Evolutionary conservation across 768 basidiomycete genomes (phyloP).

Genomic region (Sutorius australiensis): DNA sequence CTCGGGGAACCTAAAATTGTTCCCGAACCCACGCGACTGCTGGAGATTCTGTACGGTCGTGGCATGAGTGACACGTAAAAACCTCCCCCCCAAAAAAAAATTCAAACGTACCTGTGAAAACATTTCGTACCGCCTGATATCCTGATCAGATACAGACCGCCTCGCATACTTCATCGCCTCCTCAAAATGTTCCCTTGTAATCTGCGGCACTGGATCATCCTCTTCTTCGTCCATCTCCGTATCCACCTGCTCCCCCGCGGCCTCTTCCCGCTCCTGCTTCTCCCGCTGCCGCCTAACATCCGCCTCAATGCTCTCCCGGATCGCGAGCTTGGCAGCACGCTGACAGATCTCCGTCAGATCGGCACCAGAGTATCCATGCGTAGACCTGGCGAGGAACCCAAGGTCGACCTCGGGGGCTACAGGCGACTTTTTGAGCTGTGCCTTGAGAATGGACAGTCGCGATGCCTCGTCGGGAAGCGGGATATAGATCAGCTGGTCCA

Average conservation of each 20-base stretch:
- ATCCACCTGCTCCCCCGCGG: constrained; percentile 52
- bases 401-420: constrained; percentile 81
- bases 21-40: constrained; percentile 89
- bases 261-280: constrained; percentile 76
- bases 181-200: constrained; percentile 92
- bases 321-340: constrained; percentile 94
- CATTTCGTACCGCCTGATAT: constrained; percentile 98
- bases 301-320: constrained; percentile 89
- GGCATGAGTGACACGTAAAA: background rate
- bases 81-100: background rate
- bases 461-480: constrained; percentile 94
- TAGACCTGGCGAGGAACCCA: constrained; percentile 80
- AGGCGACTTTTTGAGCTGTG: constrained; percentile 89
- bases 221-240: constrained; percentile 69
- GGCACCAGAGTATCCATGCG: constrained; percentile 98
- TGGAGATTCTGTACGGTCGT: constrained; percentile 64
- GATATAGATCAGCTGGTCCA: constrained; percentile 99
- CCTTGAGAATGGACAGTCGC: constrained; percentile 87
- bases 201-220: constrained; percentile 88
- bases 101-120: constrained; percentile 68
- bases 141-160: constrained; percentile 93
- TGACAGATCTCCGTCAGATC: constrained; percentile 99
- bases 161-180: constrained; percentile 98
- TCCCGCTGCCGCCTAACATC: constrained; percentile 82
- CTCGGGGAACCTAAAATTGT: constrained; percentile 98